Conservation (phyloP, 495 filamentous ascomycete genomes). For the Talaromyces liani region DNA sequence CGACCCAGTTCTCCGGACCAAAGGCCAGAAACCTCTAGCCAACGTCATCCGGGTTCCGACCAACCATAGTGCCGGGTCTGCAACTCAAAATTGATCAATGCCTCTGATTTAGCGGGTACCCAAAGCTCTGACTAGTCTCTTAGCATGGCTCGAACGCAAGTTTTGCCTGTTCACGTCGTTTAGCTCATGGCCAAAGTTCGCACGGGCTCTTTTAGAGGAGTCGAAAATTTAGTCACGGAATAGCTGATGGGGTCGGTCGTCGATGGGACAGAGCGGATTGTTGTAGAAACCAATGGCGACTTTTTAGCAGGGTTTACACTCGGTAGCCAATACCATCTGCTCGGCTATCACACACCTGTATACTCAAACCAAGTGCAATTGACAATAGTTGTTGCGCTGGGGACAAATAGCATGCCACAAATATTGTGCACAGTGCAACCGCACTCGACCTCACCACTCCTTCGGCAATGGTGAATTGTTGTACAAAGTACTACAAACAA, state of each 20-base stretch:
- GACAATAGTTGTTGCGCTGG: not conserved
- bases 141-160: not conserved
- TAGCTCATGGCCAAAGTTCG: not conserved
- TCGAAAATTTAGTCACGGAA: not conserved
- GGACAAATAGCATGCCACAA: too few species aligned
- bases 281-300: not conserved
- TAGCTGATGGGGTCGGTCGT: not conserved
- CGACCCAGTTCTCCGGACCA: not conserved
- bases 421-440: not conserved
- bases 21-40: not conserved
- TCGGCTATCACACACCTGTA: not conserved
- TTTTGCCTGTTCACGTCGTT: not conserved
- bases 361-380: not conserved
- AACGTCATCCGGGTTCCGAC: not conserved
- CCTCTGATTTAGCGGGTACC: not conserved
- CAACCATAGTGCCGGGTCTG: not conserved
- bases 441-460: too few species aligned
- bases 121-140: not conserved
- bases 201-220: not conserved
- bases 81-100: not conserved
- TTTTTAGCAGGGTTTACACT: not conserved
- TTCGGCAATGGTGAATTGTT: too few species aligned
- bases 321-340: not conserved
- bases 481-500: not conserved
- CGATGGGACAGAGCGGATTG: not conserved